Evolutionary conservation across 345 rosid genomes (phyloP), one percentile per base, ranked within the genome.

Genomic region (Sisymbrium irio): DNA sequence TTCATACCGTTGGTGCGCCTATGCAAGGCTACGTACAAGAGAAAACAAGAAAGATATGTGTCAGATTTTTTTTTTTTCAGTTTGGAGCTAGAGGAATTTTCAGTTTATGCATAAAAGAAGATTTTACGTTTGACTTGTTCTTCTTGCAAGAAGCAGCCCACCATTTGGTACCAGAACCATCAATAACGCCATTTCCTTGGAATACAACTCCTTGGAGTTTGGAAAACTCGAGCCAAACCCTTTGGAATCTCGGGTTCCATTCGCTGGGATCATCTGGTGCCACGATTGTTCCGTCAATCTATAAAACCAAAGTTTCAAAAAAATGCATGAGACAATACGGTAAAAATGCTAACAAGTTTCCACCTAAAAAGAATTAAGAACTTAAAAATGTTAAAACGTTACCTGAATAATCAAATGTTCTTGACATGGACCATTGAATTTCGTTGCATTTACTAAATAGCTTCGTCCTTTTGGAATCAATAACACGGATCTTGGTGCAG

Each of bases 111-210:
- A 59, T 22, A 22, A 33, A 54, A 42, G 37, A 67, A 54, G 19
- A 53, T 36, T 3, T 45, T 45, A 76, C 79, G 49, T 70, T 70
- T 63, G 71, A 46, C 61, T 82, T 89, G 85, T 95, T 92, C 89
- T 81, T 92, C 79, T 90, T 92, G 93, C 97, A 95, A 62, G 97
- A 95, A 18, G 97, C 75, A 56, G 89, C 90, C 99, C 99, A 95
- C 99, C 99, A 95, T 81, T 92, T 90, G 61, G 92, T 73, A 61
- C 99, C 97, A 5, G 97, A 95, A 53, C 97, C 99, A 78, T 95
- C 96, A 71, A 95, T 82, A 55, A 92, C 85, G 68, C 99, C 99
- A 74, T 76, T 76, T n/a, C 97, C 97, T 80, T 87, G 97, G 84
- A 95, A 90, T 42, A 73, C 12, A 47, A 83, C 97, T 46, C 93